phyloP scores from a whole-genome alignment of 169 alveolate species.

The Toxoplasma gondii region DNA sequence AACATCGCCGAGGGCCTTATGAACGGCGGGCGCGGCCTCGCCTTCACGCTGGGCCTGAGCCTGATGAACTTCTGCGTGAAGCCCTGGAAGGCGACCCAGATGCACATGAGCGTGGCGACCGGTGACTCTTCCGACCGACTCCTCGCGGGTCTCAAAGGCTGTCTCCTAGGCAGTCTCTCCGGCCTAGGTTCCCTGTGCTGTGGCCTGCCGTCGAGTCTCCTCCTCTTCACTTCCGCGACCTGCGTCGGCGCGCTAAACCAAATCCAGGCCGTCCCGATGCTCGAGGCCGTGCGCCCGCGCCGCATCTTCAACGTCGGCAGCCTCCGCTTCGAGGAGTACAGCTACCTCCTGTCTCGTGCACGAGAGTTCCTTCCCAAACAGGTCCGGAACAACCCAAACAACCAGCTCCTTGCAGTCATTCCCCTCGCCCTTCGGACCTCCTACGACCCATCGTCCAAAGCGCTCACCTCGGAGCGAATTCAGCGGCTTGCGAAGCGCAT shows the following conservation, averaged over 20 bases:
- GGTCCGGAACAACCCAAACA: constrained; percentile 1
- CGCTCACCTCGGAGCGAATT: constrained; percentile 25
- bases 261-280: constrained; percentile 70
- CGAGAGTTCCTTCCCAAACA: constrained; percentile 20
- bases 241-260: constrained; percentile 67
- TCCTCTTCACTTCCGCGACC: constrained; percentile 52
- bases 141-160: constrained; percentile 41
- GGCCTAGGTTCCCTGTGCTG: constrained; percentile 59
- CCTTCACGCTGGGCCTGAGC: constrained; percentile 53
- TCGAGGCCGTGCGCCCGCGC: constrained; percentile 65
- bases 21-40: constrained; percentile 61
- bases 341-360: constrained; percentile 27
- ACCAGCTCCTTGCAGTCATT: constrained; percentile 34
- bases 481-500: constrained; percentile 25
- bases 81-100: constrained; percentile 51
- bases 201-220: constrained; percentile 62
- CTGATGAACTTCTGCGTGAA: constrained; percentile 60
- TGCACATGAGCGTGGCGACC: constrained; percentile 33
- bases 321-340: constrained; percentile 38
- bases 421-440: constrained; percentile 34
- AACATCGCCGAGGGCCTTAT: constrained; percentile 64
- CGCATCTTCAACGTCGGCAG: constrained; percentile 52
- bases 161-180: constrained; percentile 45
- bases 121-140: constrained; percentile 27
- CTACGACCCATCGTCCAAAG: neutral